phyloP scores from a whole-genome alignment of 2,329 filamentous ascomycete species.

The Ambrosiella beaveri region DNA sequence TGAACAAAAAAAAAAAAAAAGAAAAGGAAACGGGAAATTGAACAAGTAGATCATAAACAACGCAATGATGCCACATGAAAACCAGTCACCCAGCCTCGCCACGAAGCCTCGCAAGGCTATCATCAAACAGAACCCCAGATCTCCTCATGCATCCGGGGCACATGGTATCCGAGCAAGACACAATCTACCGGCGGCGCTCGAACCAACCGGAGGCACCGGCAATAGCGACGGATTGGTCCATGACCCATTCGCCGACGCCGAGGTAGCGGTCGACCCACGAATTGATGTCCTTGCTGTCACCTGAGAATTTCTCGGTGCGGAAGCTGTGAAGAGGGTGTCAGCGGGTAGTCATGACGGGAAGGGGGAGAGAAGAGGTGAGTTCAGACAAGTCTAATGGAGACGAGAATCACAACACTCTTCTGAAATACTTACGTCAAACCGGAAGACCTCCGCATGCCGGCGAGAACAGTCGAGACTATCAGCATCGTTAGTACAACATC shows the following conservation, averaged over 20 bases:
- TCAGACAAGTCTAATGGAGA: background rate
- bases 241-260: constrained; percentile 88
- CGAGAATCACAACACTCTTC: background rate
- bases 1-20: background rate
- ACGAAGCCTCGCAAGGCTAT: too few species aligned
- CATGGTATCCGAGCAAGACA: background rate
- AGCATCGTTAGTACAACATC: background rate
- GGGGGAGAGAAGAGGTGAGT: background rate
- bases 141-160: background rate
- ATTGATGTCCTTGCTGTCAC: constrained; percentile 65
- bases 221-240: constrained; percentile 91
- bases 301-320: constrained; percentile 64
- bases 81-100: too few species aligned
- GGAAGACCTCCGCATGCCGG: constrained; percentile 92
- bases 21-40: background rate
- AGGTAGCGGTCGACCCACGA: constrained; percentile 90
- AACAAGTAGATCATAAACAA: background rate
- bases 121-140: too few species aligned
- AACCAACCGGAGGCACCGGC: constrained; percentile 81
- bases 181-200: constrained; percentile 59
- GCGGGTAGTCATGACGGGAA: background rate
- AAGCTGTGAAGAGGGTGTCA: constrained; percentile 40
- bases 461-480: constrained; percentile 83
- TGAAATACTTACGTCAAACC: constrained; percentile 72
- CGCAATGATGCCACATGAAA: too few species aligned